A percentile compares a stretch with the other conserved stretches of the same genome.
Conservation (phyloP, 2,329 filamentous ascomycete genomes). For the Proliferodiscus dingleyae region DNA sequence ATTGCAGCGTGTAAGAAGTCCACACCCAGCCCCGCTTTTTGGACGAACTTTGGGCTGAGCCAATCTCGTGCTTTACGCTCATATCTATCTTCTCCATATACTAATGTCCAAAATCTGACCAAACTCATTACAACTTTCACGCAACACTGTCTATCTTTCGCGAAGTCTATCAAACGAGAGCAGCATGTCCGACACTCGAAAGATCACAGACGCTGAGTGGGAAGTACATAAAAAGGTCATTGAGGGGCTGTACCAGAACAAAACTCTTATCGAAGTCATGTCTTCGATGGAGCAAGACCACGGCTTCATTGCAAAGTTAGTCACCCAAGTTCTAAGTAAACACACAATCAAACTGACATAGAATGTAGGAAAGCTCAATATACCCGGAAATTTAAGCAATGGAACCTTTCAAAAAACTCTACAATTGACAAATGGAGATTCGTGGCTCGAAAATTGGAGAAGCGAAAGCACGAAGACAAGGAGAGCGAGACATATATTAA, state of each 20-base stretch:
- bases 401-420: slow-evolving; percentile 12
- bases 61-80: neutral
- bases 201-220: slow-evolving; percentile 12
- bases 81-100: neutral
- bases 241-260: slow-evolving; percentile 8
- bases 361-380: slow-evolving; percentile 15
- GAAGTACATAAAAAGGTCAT: slow-evolving; percentile 11
- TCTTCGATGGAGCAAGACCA: slow-evolving; percentile 7
- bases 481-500: slow-evolving; percentile 14
- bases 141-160: neutral
- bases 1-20: slow-evolving; percentile 1
- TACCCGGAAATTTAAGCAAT: slow-evolving; percentile 13
- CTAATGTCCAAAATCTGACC: no score
- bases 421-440: slow-evolving; percentile 15
- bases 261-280: slow-evolving; percentile 10
- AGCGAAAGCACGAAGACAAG: slow-evolving; percentile 12
- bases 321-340: neutral
- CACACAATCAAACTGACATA: neutral
- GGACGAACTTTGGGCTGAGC: slow-evolving; percentile 5
- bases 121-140: neutral
- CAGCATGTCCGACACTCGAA: slow-evolving; percentile 9
- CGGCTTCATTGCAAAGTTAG: slow-evolving; percentile 10
- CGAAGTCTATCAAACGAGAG: neutral
- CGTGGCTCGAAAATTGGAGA: slow-evolving; percentile 10
- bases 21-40: neutral